These are phyloP conservation scores for Hortaea werneckii DNA, from an alignment of 2,329 filamentous ascomycete genomes.

Conservation along the genomic window DNA sequence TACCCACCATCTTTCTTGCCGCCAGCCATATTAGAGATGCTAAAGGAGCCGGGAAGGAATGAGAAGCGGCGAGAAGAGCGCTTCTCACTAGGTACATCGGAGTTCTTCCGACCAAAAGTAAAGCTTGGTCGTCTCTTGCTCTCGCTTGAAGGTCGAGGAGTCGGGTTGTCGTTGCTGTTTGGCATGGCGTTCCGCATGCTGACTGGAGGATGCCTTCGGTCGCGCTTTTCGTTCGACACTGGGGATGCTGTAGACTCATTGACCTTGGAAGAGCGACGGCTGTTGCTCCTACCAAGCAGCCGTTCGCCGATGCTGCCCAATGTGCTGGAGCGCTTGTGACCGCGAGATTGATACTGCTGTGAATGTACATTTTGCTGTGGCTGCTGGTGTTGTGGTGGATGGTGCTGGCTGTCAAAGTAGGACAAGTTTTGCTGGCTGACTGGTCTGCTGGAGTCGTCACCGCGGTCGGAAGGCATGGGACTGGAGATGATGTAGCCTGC, in stretches of 20 bases:
- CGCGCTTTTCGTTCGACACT: slow-evolving; percentile 48
- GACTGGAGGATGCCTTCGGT: slow-evolving; percentile 73
- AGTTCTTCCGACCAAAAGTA: slow-evolving; percentile 39
- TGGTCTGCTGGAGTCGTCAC: slow-evolving; percentile 45
- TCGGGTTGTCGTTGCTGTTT: slow-evolving; percentile 38
- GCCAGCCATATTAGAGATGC: slow-evolving; percentile 30
- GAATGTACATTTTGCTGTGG: no score
- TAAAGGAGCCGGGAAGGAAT: slow-evolving; percentile 39
- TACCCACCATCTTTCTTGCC: slow-evolving; percentile 25
- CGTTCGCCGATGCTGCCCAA: slow-evolving; percentile 59
- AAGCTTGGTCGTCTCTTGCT: slow-evolving; percentile 40
- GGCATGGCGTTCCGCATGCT: slow-evolving; percentile 73
- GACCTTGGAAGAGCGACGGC: slow-evolving; percentile 25
- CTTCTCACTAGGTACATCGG: slow-evolving; percentile 28
- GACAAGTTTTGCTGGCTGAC: slow-evolving; percentile 44
- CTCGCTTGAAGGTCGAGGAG: slow-evolving; percentile 38
- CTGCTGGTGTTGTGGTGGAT: no score
- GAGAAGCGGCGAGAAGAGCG: slow-evolving; percentile 40
- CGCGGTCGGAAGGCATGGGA: slow-evolving; percentile 43
- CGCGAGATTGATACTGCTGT: slow-evolving; percentile 38
- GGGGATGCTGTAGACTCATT: slow-evolving; percentile 39
- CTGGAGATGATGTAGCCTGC: slow-evolving; percentile 63
- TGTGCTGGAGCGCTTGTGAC: slow-evolving; percentile 56
- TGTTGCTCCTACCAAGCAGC: slow-evolving; percentile 61
- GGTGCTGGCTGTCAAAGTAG: slow-evolving; percentile 44